phyloP scores from a whole-genome alignment of 2,329 filamentous ascomycete genomes.

The Davidsoniella virescens region DNA sequence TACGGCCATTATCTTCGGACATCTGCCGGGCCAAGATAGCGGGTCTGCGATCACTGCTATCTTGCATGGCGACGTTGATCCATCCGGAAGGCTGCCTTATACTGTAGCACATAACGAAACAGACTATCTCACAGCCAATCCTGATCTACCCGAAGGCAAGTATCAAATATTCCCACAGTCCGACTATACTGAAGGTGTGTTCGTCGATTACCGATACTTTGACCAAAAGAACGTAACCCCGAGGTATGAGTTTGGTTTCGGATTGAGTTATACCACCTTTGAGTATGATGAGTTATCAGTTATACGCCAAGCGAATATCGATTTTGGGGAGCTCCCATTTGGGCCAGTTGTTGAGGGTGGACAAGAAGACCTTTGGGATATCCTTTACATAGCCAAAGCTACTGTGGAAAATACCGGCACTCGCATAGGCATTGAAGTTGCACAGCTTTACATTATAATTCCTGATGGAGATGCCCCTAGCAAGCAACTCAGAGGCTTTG shows the following conservation, averaged over 20 bases:
- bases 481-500: constrained; percentile 49
- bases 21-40: constrained; percentile 47
- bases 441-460: constrained; percentile 32
- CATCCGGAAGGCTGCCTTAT: constrained; percentile 44
- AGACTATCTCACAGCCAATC: constrained; percentile 45
- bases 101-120: constrained; percentile 39
- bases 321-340: constrained; percentile 22
- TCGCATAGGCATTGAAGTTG: constrained; percentile 29
- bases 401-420: constrained; percentile 27
- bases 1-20: constrained; percentile 46
- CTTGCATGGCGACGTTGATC: constrained; percentile 39
- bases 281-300: constrained; percentile 28
- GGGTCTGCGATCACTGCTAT: constrained; percentile 38
- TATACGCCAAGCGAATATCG: constrained; percentile 16
- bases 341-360: constrained; percentile 28
- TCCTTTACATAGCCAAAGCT: constrained; percentile 24
- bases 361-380: constrained; percentile 31
- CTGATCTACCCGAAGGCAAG: constrained; percentile 28
- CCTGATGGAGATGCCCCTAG: constrained; percentile 28
- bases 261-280: constrained; percentile 40
- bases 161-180: constrained; percentile 36
- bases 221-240: constrained; percentile 31
- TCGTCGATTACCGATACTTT: constrained; percentile 39
- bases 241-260: constrained; percentile 40
- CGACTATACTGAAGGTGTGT: constrained; percentile 34